Base-by-base conservation (phyloP, 192 early-diverging fungal genomes). In the Coemansia sp. region DNA sequence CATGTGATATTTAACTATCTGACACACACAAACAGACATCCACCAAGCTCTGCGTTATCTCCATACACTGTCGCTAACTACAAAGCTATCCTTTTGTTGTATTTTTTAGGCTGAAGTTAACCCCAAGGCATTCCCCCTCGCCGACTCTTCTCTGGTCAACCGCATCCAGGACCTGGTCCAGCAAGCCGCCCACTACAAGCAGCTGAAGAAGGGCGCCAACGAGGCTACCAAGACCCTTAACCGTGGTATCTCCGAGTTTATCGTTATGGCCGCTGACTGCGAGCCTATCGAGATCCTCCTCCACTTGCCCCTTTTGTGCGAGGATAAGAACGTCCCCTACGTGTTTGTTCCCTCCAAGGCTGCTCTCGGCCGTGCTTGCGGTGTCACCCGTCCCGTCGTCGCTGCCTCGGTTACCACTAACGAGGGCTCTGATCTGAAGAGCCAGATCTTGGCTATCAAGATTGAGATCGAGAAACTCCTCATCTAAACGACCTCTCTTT, bases 291-390 rank as follows among this genome's bases (percentile, higher is more conserved):
- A 99, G 78, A 97, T 99, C 80, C 85, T 99, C 45, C 87, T 99
- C 50, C 96, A 99, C 88, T 83, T 99, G 64, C 97, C 97, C 25
- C 89, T 99, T 8, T 86, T 98, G 66, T 97, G 97, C 86, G 97
- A 99, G 86, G 97, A 99, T 86, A 99, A 99, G 93, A 99, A 99
- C 90, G 97, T 99, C 50, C 97, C 97, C 45, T 99, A 99, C 79
- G 96, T 99, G 38, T 99, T 99, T 80, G 93, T 99, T 59, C 95
- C 94, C 64, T 95, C 94, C 79, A 98, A 96, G 90, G 89, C 88
- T 23, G 96, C 96, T 32, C 87, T 99, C 19, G 97, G 97, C 66
- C 93, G 97, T 84, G 95, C 97, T 37, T 98, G 96, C 82, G 96
- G 97, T 77, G 95, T 99, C 36, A 93, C 94, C 36, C 92, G 96